phyloP scores from a whole-genome alignment of 2,329 filamentous ascomycete genomes.

The Niveomyces coronatus region DNA sequence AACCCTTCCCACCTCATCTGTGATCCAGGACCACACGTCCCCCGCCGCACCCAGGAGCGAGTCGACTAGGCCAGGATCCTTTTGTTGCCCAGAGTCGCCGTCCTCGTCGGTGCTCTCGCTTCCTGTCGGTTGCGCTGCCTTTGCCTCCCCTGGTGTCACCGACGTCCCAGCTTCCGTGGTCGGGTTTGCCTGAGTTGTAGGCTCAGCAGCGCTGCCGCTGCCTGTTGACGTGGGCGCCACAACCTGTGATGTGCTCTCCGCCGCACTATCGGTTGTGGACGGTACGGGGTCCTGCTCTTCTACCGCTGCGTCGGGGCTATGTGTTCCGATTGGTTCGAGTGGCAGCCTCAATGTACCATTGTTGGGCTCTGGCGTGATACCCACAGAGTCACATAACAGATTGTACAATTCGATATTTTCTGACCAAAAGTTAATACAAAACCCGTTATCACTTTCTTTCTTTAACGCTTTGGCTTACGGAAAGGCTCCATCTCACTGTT shows the following conservation, averaged over 20 bases:
- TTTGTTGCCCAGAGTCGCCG: neutral
- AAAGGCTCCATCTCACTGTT: constrained; percentile 74
- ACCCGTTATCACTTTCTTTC: no score
- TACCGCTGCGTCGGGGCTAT: constrained; percentile 39
- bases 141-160: neutral
- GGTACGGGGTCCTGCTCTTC: constrained; percentile 43
- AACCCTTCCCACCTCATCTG: constrained; percentile 11
- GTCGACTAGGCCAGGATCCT: neutral
- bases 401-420: constrained; percentile 96
- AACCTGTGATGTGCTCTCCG: constrained; percentile 3
- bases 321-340: constrained; percentile 51
- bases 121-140: neutral
- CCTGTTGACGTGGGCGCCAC: constrained; percentile 6
- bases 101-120: neutral
- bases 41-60: constrained; percentile 1
- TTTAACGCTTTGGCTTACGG: constrained; percentile 68
- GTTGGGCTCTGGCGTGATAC: constrained; percentile 62
- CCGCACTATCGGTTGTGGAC: constrained; percentile 8
- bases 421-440: no score
- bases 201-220: constrained; percentile 10
- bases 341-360: constrained; percentile 79
- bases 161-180: neutral
- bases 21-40: constrained; percentile 10
- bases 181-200: neutral
- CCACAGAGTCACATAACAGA: constrained; percentile 80